phyloP scores from a whole-genome alignment of 2,329 filamentous ascomycete species.

The Sporothrix globosa region DNA sequence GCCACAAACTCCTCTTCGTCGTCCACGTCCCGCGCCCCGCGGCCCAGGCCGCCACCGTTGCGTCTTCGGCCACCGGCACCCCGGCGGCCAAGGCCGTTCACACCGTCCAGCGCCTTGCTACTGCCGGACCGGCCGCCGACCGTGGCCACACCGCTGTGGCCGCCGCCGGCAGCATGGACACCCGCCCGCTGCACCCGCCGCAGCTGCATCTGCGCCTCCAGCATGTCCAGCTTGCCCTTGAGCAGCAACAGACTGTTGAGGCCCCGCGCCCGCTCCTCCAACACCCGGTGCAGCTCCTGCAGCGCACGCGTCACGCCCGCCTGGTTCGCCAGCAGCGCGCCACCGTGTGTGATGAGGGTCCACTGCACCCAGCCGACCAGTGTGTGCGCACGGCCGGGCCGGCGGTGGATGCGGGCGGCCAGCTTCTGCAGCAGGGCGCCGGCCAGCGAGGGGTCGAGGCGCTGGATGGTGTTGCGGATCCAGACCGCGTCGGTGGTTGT shows the following conservation, averaged over 20 bases:
- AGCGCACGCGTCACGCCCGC: slow-evolving; percentile 80
- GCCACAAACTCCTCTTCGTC: slow-evolving; percentile 68
- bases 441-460: slow-evolving; percentile 83
- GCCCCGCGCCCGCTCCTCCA: slow-evolving; percentile 82
- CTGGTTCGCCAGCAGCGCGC: slow-evolving; percentile 82
- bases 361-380: slow-evolving; percentile 96
- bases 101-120: slow-evolving; percentile 56
- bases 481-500: slow-evolving; percentile 73
- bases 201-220: slow-evolving; percentile 85
- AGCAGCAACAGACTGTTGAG: slow-evolving; percentile 81
- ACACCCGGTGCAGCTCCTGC: slow-evolving; percentile 77
- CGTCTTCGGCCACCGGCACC: slow-evolving; percentile 24
- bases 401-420: slow-evolving; percentile 81
- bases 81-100: slow-evolving; percentile 59
- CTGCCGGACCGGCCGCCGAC: slow-evolving; percentile 36
- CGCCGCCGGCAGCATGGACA: slow-evolving; percentile 34
- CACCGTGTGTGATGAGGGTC: slow-evolving; percentile 89
- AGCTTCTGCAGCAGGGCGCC: slow-evolving; percentile 78
- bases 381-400: slow-evolving; percentile 85
- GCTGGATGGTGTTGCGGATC: slow-evolving; percentile 86
- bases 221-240: slow-evolving; percentile 94
- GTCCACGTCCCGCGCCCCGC: slow-evolving; percentile 31
- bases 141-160: slow-evolving; percentile 36
- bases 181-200: slow-evolving; percentile 63
- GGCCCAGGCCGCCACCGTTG: neutral